Conservation (phyloP, 2,329 filamentous ascomycete genomes). For the Cladorrhinum sp. region DNA sequence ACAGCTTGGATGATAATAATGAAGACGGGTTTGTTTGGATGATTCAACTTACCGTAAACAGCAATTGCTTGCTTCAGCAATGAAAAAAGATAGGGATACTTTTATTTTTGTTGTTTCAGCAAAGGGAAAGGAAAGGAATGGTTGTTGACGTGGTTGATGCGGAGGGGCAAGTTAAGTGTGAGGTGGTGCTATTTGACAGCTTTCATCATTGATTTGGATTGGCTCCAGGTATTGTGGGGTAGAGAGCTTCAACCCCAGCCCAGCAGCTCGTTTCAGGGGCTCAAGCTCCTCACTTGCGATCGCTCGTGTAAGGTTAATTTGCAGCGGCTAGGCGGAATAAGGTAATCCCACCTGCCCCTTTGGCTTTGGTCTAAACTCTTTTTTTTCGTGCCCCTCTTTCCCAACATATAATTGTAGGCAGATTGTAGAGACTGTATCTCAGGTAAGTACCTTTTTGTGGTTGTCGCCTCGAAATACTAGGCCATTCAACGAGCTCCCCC, state of each 20-base stretch:
- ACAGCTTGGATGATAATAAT: not conserved
- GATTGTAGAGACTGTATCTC: no score
- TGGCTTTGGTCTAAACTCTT: not conserved
- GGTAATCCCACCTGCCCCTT: not conserved
- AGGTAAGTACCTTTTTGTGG: no score
- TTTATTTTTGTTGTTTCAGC: not conserved
- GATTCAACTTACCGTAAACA: conserved; percentile 1
- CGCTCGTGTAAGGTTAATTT: not conserved
- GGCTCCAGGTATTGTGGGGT: conserved; percentile 24
- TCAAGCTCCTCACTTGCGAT: not conserved
- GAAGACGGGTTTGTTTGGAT: not conserved
- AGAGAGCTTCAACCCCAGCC: conserved; percentile 10
- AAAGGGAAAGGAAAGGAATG: not conserved
- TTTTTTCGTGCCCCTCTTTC: not conserved
- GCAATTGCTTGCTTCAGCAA: conserved; percentile 1
- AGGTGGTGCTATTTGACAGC: conserved; percentile 28
- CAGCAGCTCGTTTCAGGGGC: conserved; percentile 20
- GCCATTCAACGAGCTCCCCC: no score
- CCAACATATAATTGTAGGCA: no score
- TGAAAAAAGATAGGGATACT: not conserved
- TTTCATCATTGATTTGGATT: conserved; percentile 25
- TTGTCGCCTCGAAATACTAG: no score
- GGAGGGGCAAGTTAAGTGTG: conserved; percentile 10
- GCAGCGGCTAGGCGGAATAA: not conserved
- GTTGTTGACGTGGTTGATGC: conserved; percentile 1